Base-by-base conservation (phyloP, 345 rosid genomes). In the Hibiscus syriacus region DNA sequence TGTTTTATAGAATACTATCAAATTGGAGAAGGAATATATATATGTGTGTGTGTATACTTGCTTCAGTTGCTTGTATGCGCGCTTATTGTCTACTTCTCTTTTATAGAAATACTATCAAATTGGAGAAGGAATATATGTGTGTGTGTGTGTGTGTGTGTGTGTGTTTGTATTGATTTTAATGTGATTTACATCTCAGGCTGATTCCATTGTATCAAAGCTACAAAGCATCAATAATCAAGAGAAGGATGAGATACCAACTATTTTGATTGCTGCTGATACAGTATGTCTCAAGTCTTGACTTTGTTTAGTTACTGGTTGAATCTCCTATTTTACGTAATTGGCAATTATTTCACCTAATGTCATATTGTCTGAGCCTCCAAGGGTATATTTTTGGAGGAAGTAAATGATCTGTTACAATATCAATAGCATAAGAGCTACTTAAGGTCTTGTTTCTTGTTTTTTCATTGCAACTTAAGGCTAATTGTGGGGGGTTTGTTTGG, bases 211-310 rank as follows among this genome's bases (percentile, higher is more conserved):
- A 56, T 80, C 77, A 6, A 86, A 83, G 76, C 78, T 83, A 64
- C 88, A 36, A 68, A 71, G 46, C 58, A 32, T 19, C 5, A 67
- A 67, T 66, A 56, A 59, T 68, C 80, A 66, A 60, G 82, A 52
- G 59, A 60, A 70, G 76, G 81, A 74, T 71, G 82, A 62, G 10
- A 77, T 78, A 70, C 62, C 72, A 3, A 82, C 69, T 11, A 22
- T 89, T 66, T 78, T 91, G 83, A 70, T 87, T 71, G 76, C 96
- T 26, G 85, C 93, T 1, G 96, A 89, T 63, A 87, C 93, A 30
- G 93, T 89, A 87, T 84, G 92, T 77, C 48, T 79, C 72, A 59
- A 67, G n/a, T 77, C 70, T 79, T 70, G 69, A 67, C 70, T 64
- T 60, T 11, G 48, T 45, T 66, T 76, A 64, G 23, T 70, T 29